Evolutionary conservation across 345 rosid species (phyloP).

Genomic region (Eucalyptus decipiens): DNA sequence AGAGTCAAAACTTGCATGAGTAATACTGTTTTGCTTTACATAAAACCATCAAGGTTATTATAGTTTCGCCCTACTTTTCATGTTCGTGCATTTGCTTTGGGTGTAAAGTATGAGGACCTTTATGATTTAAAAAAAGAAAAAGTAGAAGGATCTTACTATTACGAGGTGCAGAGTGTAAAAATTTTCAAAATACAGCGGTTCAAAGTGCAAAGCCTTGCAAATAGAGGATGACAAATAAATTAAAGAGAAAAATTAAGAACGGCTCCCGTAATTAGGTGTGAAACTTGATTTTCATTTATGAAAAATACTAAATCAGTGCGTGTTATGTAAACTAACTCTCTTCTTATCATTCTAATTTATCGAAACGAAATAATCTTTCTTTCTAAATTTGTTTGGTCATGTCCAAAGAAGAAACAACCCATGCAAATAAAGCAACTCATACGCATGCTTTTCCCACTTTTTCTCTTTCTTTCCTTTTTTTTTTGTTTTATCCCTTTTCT

Average conservation of each 20-base stretch:
- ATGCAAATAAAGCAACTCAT: not conserved
- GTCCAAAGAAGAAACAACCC: not conserved
- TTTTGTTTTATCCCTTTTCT: fast-evolving
- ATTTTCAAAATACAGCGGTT: not conserved
- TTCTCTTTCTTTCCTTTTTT: not conserved
- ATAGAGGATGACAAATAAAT: not conserved
- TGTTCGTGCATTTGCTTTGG: not conserved
- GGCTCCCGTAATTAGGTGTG: not conserved
- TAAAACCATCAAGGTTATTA: not conserved
- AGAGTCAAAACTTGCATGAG: not conserved
- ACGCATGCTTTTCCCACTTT: not conserved
- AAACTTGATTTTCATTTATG: not conserved
- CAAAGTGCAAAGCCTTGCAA: not conserved
- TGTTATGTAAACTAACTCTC: not conserved
- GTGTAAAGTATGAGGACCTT: not conserved
- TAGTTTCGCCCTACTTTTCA: not conserved
- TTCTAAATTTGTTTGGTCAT: not conserved
- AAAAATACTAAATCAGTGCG: fast-evolving
- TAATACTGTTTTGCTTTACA: not conserved
- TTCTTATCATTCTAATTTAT: not conserved
- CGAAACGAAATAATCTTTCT: not conserved
- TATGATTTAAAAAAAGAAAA: not conserved
- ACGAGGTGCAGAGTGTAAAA: not conserved
- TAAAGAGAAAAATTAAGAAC: not conserved
- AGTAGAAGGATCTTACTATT: too few relatives aligned